phyloP scores from a whole-genome alignment of 805 yeast genomes.

The Metschnikowia anglica region DNA sequence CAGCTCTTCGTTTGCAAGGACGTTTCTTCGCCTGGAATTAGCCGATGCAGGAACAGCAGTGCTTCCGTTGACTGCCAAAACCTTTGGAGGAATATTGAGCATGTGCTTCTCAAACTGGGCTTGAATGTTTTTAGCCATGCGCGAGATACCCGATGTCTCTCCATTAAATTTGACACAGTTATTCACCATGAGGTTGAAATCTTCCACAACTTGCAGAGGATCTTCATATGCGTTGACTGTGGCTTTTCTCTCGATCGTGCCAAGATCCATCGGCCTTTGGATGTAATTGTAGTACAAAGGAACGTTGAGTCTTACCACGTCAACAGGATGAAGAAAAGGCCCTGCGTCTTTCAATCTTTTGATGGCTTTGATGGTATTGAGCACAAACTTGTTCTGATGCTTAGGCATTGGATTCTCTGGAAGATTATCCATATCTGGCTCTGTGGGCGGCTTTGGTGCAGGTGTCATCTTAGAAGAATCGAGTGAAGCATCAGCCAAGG shows the following conservation, averaged over 20 bases:
- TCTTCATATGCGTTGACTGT: conserved; percentile 66
- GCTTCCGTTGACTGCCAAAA: conserved; percentile 25
- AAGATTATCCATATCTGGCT: conserved; percentile 69
- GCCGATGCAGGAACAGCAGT: conserved; percentile 17
- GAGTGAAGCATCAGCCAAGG: not conserved
- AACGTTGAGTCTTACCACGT: conserved; percentile 79
- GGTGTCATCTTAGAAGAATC: conserved; percentile 36
- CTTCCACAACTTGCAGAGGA: conserved; percentile 67
- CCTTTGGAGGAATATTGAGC: conserved; percentile 80
- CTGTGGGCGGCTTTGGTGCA: conserved; percentile 73
- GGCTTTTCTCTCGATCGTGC: conserved; percentile 84
- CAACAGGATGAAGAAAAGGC: conserved; percentile 90
- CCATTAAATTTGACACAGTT: conserved; percentile 90
- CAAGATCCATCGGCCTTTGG: conserved; percentile 87
- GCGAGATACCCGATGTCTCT: conserved; percentile 73
- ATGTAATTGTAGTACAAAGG: conserved; percentile 87
- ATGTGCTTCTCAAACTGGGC: conserved; percentile 92
- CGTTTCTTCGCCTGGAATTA: conserved; percentile 23
- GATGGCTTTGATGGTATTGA: conserved; percentile 78
- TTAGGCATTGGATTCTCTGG: conserved; percentile 68
- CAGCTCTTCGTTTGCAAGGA: conserved; percentile 20
- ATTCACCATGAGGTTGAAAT: conserved; percentile 78
- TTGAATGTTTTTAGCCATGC: conserved; percentile 88
- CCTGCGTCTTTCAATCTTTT: conserved; percentile 88
- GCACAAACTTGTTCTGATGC: conserved; percentile 81